phyloP scores from a whole-genome alignment of 75 land plant genomes.

The Adiantum capillusveneris region DNA sequence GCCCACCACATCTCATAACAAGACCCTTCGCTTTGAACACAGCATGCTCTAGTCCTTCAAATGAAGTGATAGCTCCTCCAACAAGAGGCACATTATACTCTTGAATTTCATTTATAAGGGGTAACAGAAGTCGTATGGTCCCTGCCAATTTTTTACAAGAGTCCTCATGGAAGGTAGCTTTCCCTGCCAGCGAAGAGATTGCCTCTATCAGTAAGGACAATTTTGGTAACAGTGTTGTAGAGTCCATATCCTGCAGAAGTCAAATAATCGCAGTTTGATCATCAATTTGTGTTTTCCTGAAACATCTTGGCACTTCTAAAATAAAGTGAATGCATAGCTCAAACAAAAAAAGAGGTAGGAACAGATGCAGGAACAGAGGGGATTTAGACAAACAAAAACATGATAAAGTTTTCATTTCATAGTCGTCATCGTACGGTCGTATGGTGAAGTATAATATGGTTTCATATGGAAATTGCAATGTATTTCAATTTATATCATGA shows the following conservation, averaged over 20 bases:
- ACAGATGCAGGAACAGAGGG: too few relatives aligned
- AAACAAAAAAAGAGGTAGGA: too few relatives aligned
- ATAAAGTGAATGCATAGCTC: too few relatives aligned
- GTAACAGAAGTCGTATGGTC: constrained; percentile 6
- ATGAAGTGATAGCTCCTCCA: constrained; percentile 6
- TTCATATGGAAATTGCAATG: too few relatives aligned
- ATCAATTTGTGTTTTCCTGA: too few relatives aligned
- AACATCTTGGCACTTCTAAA: too few relatives aligned
- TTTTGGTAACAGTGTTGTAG: background rate
- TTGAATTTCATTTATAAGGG: constrained; percentile 17
- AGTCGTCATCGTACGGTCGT: too few relatives aligned
- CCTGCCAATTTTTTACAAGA: constrained; percentile 12
- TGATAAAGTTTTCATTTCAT: too few relatives aligned
- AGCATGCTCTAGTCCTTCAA: constrained; percentile 13
- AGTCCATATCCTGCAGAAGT: constrained; percentile 5
- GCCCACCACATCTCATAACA: constrained; percentile 13
- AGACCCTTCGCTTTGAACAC: constrained; percentile 11
- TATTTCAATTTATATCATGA: too few relatives aligned
- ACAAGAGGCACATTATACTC: constrained; percentile 9
- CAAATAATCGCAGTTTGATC: too few relatives aligned
- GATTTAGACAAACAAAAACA: too few relatives aligned
- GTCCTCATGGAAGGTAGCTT: background rate
- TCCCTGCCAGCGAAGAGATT: background rate
- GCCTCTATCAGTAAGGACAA: background rate
- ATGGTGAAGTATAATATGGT: too few relatives aligned